Conservation (phyloP, 192 early-diverging fungal species). For the Backusella circina region DNA sequence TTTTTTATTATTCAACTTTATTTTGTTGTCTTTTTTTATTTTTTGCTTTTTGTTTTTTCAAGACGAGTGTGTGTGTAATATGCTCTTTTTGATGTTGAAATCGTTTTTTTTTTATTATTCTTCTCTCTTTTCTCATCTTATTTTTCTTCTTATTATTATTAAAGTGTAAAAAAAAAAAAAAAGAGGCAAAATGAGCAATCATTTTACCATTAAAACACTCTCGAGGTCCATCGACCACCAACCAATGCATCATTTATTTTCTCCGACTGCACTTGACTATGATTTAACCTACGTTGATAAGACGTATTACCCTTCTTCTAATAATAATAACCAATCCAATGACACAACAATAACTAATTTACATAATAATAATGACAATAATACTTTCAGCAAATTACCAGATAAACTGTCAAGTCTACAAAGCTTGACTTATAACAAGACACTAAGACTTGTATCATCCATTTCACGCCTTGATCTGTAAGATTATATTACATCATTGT, state of each 20-base stretch:
- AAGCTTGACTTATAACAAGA: neutral
- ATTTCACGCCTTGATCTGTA: conserved; percentile 26
- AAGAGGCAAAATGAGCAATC: neutral
- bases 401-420: conserved; percentile 1
- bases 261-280: conserved; percentile 18
- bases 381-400: neutral
- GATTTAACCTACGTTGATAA: conserved; percentile 27
- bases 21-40: conserved; percentile 10
- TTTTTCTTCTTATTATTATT: neutral
- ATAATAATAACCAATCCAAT: neutral
- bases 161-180: neutral
- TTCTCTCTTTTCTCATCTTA: conserved; percentile 1
- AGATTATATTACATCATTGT: neutral
- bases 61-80: neutral
- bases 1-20: conserved; percentile 4
- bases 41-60: neutral
- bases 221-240: neutral
- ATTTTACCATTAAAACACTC: neutral
- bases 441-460: conserved; percentile 6
- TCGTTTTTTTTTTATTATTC: conserved; percentile 4
- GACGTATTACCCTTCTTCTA: conserved; percentile 13
- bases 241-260: conserved; percentile 23
- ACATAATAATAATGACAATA: neutral
- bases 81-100: neutral
- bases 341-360: too few species aligned